phyloP scores from a whole-genome alignment of 176 grass and related monocot genomes.

The Triticum monococcum region DNA sequence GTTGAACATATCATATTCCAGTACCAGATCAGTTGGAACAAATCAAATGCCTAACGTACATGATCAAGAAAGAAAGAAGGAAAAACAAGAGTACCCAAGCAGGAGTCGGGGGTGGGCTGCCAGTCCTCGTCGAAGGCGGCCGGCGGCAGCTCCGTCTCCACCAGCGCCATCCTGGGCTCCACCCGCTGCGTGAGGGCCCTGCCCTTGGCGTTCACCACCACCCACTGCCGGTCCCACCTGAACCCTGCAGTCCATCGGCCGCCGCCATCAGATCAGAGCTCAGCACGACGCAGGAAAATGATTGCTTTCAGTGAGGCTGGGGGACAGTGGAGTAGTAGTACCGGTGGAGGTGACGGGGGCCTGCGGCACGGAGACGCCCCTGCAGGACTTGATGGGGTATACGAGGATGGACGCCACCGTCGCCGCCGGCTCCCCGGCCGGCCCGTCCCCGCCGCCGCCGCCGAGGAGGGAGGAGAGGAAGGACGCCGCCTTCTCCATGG shows the following conservation, averaged over 20 bases:
- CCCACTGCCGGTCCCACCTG: slow-evolving; percentile 82
- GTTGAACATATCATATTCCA: neutral
- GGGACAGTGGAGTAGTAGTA: neutral
- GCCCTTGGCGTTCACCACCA: slow-evolving; percentile 83
- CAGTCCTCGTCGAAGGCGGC: slow-evolving; percentile 68
- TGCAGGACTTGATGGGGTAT: slow-evolving; percentile 91
- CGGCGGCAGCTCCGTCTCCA: slow-evolving; percentile 56
- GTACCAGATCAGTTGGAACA: neutral
- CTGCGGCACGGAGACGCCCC: slow-evolving; percentile 63
- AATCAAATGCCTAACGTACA: neutral
- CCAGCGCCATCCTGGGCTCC: slow-evolving; percentile 78
- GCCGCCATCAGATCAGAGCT: neutral
- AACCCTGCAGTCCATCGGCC: slow-evolving; percentile 40
- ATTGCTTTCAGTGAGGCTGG: neutral
- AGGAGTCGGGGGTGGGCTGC: slow-evolving; percentile 45
- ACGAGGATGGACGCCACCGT: slow-evolving; percentile 55
- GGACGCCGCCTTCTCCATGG: slow-evolving; percentile 61
- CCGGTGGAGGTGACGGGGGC: slow-evolving; percentile 74
- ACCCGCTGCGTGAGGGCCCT: slow-evolving; percentile 74
- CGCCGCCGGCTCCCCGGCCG: slow-evolving; percentile 25
- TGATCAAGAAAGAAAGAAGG: neutral
- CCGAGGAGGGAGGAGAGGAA: slow-evolving; percentile 59
- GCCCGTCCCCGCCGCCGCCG: neutral
- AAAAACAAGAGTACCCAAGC: slow-evolving; percentile 45
- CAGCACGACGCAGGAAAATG: neutral